Evolutionary conservation across 345 rosid genomes (phyloP), one percentile per base, ranked within the genome.

Genomic region (Cochlearia excelsa): DNA sequence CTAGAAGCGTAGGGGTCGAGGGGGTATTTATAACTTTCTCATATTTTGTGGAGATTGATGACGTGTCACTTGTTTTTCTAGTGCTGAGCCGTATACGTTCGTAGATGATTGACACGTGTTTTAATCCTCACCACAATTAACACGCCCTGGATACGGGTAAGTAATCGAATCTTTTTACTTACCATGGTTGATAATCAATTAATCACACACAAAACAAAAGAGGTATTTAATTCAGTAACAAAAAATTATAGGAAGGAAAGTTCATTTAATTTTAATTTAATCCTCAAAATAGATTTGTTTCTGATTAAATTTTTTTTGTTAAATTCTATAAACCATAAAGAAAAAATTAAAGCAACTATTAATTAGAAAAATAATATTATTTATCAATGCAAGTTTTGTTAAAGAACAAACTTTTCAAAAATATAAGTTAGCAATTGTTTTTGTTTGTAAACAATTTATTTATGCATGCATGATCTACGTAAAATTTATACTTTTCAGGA

Each of bases 21-120:
- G 9, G 6, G 40, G 23, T 63, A 70, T 63, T 57, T 70, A 70
- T 63, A 70, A 28, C 7, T 16, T 50, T 69, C 64, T 57, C 48
- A 63, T 50, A 56, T 48, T 59, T 54, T 33, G 33, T 28, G 9
- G 46, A 56, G n/a, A 34, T n/a, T 26, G 1, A 5, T 70, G 37
- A 42, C 59, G 7, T 50, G 69, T 23, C 55, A 52, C 34, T 59
- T 10, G 2, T 1, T 60, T 59, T 39, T 53, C 50, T 43, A 30
- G 0, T 4, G 30, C 3, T 52, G 10, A 30, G 40, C 35, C 30
- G 8, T 43, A 57, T 2, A 59, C 34, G 6, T 4, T 30, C 28
- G 30, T 37, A 37, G 1, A 1, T 1, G 23, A 23, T 4, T 31
- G 60, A 70, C 74, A 70, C 69, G 69, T 63, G 74, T n/a, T 7